These are phyloP conservation scores for Naegleria fowleri DNA, from an alignment of 208 protist genomes.

Conservation along the genomic window DNA sequence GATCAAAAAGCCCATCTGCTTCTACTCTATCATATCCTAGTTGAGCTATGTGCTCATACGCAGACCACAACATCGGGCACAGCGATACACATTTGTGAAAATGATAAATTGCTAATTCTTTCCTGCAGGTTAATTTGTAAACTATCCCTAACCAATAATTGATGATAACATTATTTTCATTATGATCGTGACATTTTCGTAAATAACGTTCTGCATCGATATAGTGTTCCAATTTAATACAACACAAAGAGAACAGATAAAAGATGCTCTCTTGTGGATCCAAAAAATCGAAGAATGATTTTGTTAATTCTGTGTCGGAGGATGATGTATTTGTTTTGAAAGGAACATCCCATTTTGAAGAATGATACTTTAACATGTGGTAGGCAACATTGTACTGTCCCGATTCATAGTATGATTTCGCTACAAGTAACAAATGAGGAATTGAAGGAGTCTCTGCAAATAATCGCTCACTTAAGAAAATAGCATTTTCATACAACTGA, in stretches of 20 bases:
- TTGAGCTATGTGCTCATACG: neutral
- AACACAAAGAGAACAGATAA: conserved; percentile 7
- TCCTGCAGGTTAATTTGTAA: neutral
- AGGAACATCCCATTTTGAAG: neutral
- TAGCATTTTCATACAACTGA: conserved; percentile 18
- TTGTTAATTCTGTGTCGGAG: neutral
- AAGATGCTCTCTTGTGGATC: neutral
- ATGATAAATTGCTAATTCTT: neutral
- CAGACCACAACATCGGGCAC: neutral
- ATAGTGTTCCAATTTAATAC: neutral
- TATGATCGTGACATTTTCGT: neutral
- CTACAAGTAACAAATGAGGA: neutral
- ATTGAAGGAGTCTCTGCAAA: neutral
- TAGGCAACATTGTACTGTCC: neutral
- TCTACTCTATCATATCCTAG: neutral
- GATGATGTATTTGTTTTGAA: neutral
- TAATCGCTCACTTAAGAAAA: conserved; percentile 6
- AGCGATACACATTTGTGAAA: neutral
- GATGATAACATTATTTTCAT: neutral
- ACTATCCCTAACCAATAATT: conserved; percentile 14
- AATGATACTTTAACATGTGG: neutral
- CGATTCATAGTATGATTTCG: neutral
- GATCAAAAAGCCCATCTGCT: neutral
- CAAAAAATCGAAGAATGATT: neutral
- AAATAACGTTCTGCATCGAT: neutral